Percentiles rank a stretch among this genome's conserved stretches.
These are phyloP conservation scores for Chlorella sp. DNA, from an alignment of 139 green algal species.

Conservation along the genomic window DNA sequence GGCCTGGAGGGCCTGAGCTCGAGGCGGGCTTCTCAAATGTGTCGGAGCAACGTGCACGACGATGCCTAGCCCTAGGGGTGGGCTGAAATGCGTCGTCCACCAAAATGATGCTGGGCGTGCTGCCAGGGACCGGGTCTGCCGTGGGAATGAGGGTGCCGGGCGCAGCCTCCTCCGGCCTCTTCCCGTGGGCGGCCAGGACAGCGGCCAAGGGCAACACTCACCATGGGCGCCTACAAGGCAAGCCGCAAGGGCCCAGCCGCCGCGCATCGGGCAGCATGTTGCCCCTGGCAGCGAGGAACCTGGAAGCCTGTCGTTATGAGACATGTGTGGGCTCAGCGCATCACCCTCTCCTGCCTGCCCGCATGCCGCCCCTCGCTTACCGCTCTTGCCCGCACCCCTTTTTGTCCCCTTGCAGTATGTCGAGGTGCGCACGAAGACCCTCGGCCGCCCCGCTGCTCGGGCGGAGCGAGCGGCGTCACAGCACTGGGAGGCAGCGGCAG, in stretches of 20 bases:
- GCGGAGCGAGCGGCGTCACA: no score
- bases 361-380: neutral
- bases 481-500: neutral
- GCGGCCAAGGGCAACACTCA: neutral
- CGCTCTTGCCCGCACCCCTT: neutral
- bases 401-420: constrained; percentile 81
- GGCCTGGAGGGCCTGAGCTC: no score
- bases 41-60: no score
- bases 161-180: neutral
- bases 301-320: no score
- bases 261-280: neutral
- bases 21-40: no score
- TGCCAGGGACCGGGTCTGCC: no score
- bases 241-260: neutral
- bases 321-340: no score
- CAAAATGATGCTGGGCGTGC: no score
- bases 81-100: no score
- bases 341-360: neutral
- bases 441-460: no score
- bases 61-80: no score
- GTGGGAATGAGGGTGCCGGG: neutral
- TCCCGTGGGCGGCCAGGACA: neutral
- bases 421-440: neutral
- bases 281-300: neutral
- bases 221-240: constrained; percentile 72